These are phyloP conservation scores for Phytophthora sojae DNA, from an alignment of 352 stramenopile species.

Conservation along the genomic window DNA sequence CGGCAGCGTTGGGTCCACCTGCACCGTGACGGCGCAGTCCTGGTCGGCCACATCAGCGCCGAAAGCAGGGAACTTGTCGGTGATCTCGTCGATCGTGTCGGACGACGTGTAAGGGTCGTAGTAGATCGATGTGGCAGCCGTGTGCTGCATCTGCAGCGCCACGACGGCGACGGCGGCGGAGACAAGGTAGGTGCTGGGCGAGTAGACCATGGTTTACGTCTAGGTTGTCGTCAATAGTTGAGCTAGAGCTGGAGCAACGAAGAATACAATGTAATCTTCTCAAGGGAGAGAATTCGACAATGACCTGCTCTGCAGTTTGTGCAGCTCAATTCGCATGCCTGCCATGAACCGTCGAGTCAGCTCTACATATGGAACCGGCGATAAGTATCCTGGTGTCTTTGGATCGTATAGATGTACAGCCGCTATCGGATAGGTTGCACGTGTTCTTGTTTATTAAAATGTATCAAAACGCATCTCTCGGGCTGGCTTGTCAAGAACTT, in stretches of 20 bases:
- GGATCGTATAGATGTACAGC: background rate
- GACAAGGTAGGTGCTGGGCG: too few species aligned
- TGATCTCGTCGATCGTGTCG: slow-evolving; percentile 18
- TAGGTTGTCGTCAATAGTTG: background rate
- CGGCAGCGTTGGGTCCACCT: slow-evolving; percentile 34
- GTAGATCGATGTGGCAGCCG: slow-evolving; percentile 24
- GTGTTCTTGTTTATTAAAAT: background rate
- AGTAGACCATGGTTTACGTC: slow-evolving; percentile 34
- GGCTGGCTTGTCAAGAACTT: background rate
- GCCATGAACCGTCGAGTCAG: background rate
- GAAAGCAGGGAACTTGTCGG: slow-evolving; percentile 13
- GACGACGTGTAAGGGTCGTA: slow-evolving; percentile 21
- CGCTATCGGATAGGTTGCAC: background rate
- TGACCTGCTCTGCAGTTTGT: slow-evolving; percentile 1
- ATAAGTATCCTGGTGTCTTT: slow-evolving; percentile 5
- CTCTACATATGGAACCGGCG: slow-evolving; percentile 13
- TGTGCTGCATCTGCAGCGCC: slow-evolving; percentile 31
- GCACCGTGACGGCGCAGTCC: slow-evolving; percentile 16
- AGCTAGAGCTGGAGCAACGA: background rate
- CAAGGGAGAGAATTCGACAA: slow-evolving; percentile 21
- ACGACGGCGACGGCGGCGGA: slow-evolving; percentile 28
- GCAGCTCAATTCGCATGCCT: background rate
- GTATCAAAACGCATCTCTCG: background rate
- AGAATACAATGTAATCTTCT: slow-evolving; percentile 10
- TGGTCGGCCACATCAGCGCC: slow-evolving; percentile 19